phyloP scores from a whole-genome alignment of 1,139 yeast species.

The Sugiyamaella neomexicana region DNA sequence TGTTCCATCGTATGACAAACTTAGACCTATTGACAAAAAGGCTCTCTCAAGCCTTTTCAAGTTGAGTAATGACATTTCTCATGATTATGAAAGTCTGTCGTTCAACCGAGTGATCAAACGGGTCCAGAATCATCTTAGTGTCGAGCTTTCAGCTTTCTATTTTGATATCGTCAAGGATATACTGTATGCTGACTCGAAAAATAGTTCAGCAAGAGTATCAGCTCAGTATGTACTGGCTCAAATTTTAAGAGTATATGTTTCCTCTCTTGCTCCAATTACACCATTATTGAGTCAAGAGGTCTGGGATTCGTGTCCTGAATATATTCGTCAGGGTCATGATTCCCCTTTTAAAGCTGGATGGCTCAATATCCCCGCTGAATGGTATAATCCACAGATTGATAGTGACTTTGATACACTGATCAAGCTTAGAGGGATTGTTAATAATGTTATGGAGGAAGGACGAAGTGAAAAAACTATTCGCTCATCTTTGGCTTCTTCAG shows the following conservation, averaged over 20 bases:
- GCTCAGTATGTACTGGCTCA: slow-evolving; percentile 71
- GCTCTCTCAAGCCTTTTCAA: slow-evolving; percentile 56
- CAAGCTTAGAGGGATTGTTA: slow-evolving; percentile 51
- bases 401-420: slow-evolving; percentile 45
- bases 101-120: slow-evolving; percentile 66
- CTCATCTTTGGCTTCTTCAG: slow-evolving; percentile 63
- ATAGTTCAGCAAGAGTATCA: slow-evolving; percentile 56
- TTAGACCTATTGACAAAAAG: slow-evolving; percentile 63
- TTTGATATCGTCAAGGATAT: slow-evolving; percentile 86
- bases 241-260: slow-evolving; percentile 60
- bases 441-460: slow-evolving; percentile 51
- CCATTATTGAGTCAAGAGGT: slow-evolving; percentile 88
- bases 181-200: slow-evolving; percentile 64
- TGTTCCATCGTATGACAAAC: slow-evolving; percentile 40
- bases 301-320: slow-evolving; percentile 58
- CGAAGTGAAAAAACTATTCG: slow-evolving; percentile 52
- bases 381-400: slow-evolving; percentile 39
- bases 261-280: slow-evolving; percentile 73
- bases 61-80: slow-evolving; percentile 48
- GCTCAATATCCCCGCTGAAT: slow-evolving; percentile 45
- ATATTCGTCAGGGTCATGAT: slow-evolving; percentile 38
- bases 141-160: slow-evolving; percentile 75
- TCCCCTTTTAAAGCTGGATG: slow-evolving; percentile 59
- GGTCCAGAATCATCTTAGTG: slow-evolving; percentile 70
- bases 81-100: slow-evolving; percentile 56